Conservation (phyloP, 306 rosid genomes). For the Trifolium fragiferum region DNA sequence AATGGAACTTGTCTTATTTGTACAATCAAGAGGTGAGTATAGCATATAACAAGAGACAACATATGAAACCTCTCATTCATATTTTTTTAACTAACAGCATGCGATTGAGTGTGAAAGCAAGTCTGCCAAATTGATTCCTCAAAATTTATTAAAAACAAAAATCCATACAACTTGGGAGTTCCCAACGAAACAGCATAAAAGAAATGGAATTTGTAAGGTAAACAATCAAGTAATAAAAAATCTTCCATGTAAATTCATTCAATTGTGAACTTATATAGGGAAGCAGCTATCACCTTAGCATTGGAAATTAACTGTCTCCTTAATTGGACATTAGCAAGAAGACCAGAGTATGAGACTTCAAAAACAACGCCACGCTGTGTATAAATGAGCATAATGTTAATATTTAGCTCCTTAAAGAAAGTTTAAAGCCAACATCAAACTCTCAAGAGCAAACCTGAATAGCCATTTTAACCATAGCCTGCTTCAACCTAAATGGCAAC, state of each 20-base stretch:
- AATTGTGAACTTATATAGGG: not conserved
- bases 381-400: constrained; percentile 27
- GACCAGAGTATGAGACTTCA: constrained; percentile 67
- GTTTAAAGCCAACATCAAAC: not conserved
- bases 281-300: constrained; percentile 65
- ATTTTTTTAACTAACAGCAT: not conserved
- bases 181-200: not conserved
- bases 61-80: constrained; percentile 1
- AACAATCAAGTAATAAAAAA: constrained; percentile 1
- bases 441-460: constrained; percentile 53
- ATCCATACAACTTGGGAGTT: not conserved
- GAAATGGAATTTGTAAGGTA: not conserved
- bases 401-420: not conserved
- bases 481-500: constrained; percentile 78
- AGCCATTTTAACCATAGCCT: constrained; percentile 69
- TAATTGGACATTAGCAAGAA: constrained; percentile 55
- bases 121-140: not conserved
- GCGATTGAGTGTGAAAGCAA: not conserved
- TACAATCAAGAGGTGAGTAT: not conserved
- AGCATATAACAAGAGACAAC: not conserved
- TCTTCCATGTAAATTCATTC: not conserved
- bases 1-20: constrained; percentile 7
- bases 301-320: constrained; percentile 75
- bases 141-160: not conserved
- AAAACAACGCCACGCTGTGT: constrained; percentile 82